These are phyloP conservation scores for Ceratonia siliqua DNA, from an alignment of 306 rosid genomes.

Conservation along the genomic window DNA sequence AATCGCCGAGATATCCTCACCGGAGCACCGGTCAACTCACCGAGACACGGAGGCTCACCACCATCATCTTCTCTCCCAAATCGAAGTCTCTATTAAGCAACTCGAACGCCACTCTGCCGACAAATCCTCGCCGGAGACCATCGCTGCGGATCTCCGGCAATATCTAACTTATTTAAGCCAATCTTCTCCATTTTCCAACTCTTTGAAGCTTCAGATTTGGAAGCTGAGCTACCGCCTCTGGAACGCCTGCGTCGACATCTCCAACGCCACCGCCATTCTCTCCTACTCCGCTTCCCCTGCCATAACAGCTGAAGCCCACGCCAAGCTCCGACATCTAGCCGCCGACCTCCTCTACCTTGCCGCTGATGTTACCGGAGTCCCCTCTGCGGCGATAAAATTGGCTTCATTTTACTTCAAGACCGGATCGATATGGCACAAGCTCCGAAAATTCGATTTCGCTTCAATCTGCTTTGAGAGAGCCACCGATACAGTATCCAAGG, in stretches of 20 bases:
- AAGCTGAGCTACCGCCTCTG: conserved; percentile 93
- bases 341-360: conserved; percentile 67
- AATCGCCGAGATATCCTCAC: conserved; percentile 73
- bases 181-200: conserved; percentile 56
- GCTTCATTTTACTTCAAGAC: conserved; percentile 81
- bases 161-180: conserved; percentile 52
- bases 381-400: conserved; percentile 62
- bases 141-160: conserved; percentile 54
- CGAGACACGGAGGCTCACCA: conserved; percentile 42
- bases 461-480: conserved; percentile 84
- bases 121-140: conserved; percentile 35
- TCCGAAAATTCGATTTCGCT: conserved; percentile 75
- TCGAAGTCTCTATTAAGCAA: conserved; percentile 62
- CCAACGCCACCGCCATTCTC: conserved; percentile 64
- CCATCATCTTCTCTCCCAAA: conserved; percentile 45
- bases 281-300: conserved; percentile 40
- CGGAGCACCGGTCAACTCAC: conserved; percentile 42
- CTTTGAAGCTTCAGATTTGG: conserved; percentile 71
- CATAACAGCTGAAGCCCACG: conserved; percentile 45
- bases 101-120: conserved; percentile 50
- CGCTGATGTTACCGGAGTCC: conserved; percentile 58
- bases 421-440: conserved; percentile 73
- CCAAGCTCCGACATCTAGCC: conserved; percentile 76
- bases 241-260: conserved; percentile 90
- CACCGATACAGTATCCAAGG: conserved; percentile 64